Evolutionary conservation across 2,329 filamentous ascomycete genomes (phyloP).

Genomic region (Proliferodiscus dingleyae): DNA sequence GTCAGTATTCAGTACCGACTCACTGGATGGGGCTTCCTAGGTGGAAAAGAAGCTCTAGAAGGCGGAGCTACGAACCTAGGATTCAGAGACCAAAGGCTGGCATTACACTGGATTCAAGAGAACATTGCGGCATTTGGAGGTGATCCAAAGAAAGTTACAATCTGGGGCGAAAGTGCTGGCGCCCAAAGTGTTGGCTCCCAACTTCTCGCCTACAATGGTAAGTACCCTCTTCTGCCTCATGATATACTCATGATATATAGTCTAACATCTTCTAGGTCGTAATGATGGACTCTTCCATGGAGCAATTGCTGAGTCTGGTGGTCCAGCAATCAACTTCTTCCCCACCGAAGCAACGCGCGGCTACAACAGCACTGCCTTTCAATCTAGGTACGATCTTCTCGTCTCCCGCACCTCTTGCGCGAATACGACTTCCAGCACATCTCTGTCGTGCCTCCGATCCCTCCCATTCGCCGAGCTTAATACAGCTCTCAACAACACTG

Average conservation of each 20-base stretch:
- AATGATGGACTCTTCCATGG: conserved; percentile 50
- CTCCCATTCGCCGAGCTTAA: conserved; percentile 26
- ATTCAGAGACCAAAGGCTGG: conserved; percentile 39
- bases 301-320: conserved; percentile 43
- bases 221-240: neutral
- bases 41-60: conserved; percentile 34
- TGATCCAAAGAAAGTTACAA: conserved; percentile 40
- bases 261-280: conserved; percentile 33
- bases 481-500: conserved; percentile 26
- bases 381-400: conserved; percentile 32
- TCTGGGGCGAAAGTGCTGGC: conserved; percentile 40
- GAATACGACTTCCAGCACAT: conserved; percentile 6
- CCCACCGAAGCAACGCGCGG: neutral
- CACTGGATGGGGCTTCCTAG: conserved; percentile 42
- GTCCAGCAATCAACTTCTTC: conserved; percentile 20
- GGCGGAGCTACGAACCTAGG: conserved; percentile 43
- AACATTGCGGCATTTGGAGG: conserved; percentile 41
- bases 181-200: conserved; percentile 20
- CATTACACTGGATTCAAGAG: conserved; percentile 39
- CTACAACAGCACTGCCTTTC: conserved; percentile 16
- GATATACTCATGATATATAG: neutral
- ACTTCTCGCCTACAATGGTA: conserved; percentile 41
- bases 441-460: conserved; percentile 27
- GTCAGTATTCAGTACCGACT: conserved; percentile 43
- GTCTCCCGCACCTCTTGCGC: conserved; percentile 30